Evolutionary conservation across 176 grass and related monocot genomes (phyloP).

Genomic region (Avena sativa): DNA sequence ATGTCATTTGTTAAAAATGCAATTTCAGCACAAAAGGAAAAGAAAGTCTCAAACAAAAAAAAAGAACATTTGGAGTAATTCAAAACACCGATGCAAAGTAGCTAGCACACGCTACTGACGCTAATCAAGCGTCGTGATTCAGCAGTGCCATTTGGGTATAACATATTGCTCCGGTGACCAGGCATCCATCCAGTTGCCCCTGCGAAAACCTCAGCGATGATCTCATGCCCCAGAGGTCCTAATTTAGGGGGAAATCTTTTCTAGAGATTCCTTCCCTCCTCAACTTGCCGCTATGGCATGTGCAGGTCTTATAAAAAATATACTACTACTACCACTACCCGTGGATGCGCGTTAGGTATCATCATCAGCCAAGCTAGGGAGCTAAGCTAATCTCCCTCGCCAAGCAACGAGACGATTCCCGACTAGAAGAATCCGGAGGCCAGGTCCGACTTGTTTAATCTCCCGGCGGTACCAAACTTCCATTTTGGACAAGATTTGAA

Average conservation of each 20-base stretch:
- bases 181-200: conserved; percentile 34
- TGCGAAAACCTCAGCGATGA: conserved; percentile 17
- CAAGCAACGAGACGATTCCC: conserved; percentile 59
- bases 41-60: not conserved
- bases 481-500: conserved; percentile 47
- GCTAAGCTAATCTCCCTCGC: conserved; percentile 27
- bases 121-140: not conserved
- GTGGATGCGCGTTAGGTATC: conserved; percentile 39
- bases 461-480: conserved; percentile 30
- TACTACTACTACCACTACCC: not conserved
- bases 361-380: not conserved
- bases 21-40: not conserved
- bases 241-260: conserved; percentile 13
- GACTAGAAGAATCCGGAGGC: conserved; percentile 16
- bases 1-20: no score
- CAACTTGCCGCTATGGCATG: conserved; percentile 45
- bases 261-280: conserved; percentile 44
- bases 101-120: not conserved
- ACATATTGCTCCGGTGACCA: not conserved
- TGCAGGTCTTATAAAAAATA: conserved; percentile 55
- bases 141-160: not conserved
- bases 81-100: not conserved
- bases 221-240: conserved; percentile 39
- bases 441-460: not conserved
- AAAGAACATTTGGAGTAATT: not conserved